Percentiles rank a stretch among this genome's conserved stretches.
Evolutionary conservation across 495 filamentous ascomycete genomes (phyloP).

Genomic region (Hypoxylon crocopeplum): DNA sequence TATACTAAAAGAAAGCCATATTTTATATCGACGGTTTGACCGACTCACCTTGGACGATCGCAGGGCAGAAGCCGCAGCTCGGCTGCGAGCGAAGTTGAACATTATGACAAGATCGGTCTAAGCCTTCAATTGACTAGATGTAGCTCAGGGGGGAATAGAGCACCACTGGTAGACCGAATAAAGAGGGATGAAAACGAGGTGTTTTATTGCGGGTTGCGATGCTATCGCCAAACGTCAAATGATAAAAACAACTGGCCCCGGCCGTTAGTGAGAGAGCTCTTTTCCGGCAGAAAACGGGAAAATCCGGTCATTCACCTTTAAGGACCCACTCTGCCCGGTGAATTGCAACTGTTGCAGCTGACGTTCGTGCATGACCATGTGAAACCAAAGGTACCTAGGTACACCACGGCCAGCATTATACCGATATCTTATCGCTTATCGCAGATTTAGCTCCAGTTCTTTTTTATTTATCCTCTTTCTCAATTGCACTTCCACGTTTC

Average conservation of each 20-base stretch:
- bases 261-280: slow-evolving; percentile 29
- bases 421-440: slow-evolving; percentile 31
- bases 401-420: not conserved
- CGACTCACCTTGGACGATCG: slow-evolving; percentile 53
- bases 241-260: slow-evolving; percentile 28
- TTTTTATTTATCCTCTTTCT: slow-evolving; percentile 1
- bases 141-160: slow-evolving; percentile 25
- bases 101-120: slow-evolving; percentile 35
- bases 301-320: slow-evolving; percentile 24
- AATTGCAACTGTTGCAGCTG: slow-evolving; percentile 18
- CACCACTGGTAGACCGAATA: slow-evolving; percentile 8
- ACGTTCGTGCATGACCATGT: slow-evolving; percentile 33
- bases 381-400: not conserved
- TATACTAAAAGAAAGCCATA: not conserved
- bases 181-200: slow-evolving; percentile 21
- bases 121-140: slow-evolving; percentile 25
- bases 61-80: slow-evolving; percentile 56
- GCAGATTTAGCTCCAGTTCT: not conserved
- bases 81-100: slow-evolving; percentile 57
- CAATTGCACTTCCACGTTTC: not conserved
- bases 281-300: slow-evolving; percentile 35
- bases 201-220: slow-evolving; percentile 20
- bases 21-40: slow-evolving; percentile 7
- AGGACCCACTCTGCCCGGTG: slow-evolving; percentile 26
- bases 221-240: slow-evolving; percentile 32